Evolutionary conservation across 2,329 filamentous ascomycete genomes (phyloP).

Genomic region (Moelleriella libera): DNA sequence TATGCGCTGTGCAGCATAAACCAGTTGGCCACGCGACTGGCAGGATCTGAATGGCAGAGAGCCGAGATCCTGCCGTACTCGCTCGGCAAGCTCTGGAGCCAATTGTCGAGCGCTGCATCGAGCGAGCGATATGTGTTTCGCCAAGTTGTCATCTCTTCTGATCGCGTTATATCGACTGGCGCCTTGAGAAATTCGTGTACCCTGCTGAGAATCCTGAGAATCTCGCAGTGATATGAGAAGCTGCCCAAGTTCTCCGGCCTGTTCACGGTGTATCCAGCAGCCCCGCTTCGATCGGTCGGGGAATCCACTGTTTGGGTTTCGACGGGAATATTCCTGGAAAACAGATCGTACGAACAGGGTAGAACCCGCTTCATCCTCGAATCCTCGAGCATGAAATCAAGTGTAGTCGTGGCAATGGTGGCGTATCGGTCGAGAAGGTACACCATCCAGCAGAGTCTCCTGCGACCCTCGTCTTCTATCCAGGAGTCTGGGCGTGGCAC

Average conservation of each 20-base stretch:
- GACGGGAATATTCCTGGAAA: constrained; percentile 27
- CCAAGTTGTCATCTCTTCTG: constrained; percentile 23
- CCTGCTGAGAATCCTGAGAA: constrained; percentile 26
- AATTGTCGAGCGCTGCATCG: constrained; percentile 23
- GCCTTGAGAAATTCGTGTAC: constrained; percentile 27
- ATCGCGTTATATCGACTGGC: constrained; percentile 23
- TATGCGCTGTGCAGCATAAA: constrained; percentile 31
- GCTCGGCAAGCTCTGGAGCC: constrained; percentile 26
- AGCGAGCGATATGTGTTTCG: constrained; percentile 24
- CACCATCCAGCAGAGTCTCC: constrained; percentile 29
- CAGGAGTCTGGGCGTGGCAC: constrained; percentile 23
- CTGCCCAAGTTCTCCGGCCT: constrained; percentile 27
- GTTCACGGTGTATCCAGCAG: constrained; percentile 16
- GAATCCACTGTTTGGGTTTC: constrained; percentile 20
- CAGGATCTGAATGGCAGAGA: constrained; percentile 28
- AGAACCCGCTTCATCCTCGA: constrained; percentile 23
- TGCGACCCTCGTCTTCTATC: constrained; percentile 28
- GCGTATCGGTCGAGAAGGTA: constrained; percentile 29
- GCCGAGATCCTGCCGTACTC: constrained; percentile 31
- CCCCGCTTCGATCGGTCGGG: constrained; percentile 11
- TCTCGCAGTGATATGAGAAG: constrained; percentile 30
- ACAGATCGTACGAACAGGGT: constrained; percentile 28
- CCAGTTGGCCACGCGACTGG: constrained; percentile 30
- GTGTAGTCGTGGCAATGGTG: constrained; percentile 23
- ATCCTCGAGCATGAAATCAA: constrained; percentile 27